Evolutionary conservation across 371 early-diverging fungal species (phyloP).

Genomic region (Circinella umbellata): DNA sequence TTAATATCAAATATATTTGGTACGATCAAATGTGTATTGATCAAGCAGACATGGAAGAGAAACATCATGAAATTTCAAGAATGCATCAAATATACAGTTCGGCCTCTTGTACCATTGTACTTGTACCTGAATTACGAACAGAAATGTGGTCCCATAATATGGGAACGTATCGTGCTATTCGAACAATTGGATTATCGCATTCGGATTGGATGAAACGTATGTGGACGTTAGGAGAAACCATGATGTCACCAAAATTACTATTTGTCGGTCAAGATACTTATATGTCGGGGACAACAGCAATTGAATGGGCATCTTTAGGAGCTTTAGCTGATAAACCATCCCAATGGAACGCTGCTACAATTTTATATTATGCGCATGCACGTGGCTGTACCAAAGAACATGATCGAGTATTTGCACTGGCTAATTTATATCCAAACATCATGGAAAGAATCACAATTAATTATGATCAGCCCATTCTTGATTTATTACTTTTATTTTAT

Average conservation of each 20-base stretch:
- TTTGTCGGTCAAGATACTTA: background rate
- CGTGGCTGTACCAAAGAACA: background rate
- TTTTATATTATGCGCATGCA: background rate
- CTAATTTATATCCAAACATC: background rate
- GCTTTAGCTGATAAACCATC: too few species aligned
- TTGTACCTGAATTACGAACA: background rate
- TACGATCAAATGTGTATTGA: slow-evolving; percentile 3
- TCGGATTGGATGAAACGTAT: background rate
- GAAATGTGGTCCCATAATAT: background rate
- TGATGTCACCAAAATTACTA: background rate
- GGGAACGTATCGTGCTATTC: background rate
- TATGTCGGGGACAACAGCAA: background rate
- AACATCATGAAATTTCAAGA: background rate
- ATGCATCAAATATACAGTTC: background rate
- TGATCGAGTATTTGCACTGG: background rate
- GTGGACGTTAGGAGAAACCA: background rate
- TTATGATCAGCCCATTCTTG: background rate
- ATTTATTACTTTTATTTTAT: background rate
- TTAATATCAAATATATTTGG: background rate
- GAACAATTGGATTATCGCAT: background rate
- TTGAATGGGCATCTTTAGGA: too few species aligned
- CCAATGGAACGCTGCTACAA: too few species aligned
- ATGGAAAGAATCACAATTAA: background rate
- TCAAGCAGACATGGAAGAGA: background rate
- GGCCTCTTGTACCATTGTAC: background rate